phyloP scores from a whole-genome alignment of 805 yeast genomes.

The Yarrowia alimentaria region DNA sequence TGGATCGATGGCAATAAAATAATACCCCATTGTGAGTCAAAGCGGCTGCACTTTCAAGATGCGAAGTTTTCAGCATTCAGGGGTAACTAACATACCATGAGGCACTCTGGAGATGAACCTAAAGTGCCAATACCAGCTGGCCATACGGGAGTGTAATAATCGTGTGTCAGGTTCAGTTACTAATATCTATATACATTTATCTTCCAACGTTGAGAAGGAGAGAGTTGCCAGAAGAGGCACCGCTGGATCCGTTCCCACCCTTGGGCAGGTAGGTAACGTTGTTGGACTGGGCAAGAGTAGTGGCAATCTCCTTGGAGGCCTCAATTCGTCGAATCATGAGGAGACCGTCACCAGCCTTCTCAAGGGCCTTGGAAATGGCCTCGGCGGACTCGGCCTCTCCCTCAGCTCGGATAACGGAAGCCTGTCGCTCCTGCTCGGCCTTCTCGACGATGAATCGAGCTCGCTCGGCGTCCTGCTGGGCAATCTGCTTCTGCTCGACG shows the following conservation, averaged over 20 bases:
- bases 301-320: conserved; percentile 94
- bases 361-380: conserved; percentile 84
- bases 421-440: conserved; percentile 97
- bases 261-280: conserved; percentile 88
- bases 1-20: too few species aligned
- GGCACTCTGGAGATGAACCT: too few species aligned
- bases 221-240: conserved; percentile 37
- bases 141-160: too few species aligned
- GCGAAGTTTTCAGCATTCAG: too few species aligned
- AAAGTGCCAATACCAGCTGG: too few species aligned
- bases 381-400: conserved; percentile 99
- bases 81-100: too few species aligned
- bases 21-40: too few species aligned
- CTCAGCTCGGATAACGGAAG: conserved; percentile 92
- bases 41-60: too few species aligned
- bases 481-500: conserved; percentile 97
- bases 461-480: conserved; percentile 98
- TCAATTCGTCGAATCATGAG: conserved; percentile 91
- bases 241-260: conserved; percentile 43
- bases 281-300: conserved; percentile 74
- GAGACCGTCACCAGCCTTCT: conserved; percentile 94
- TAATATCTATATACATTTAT: conserved; percentile 30
- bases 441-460: conserved; percentile 90
- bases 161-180: conserved; percentile 12
- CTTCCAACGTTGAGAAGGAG: conserved; percentile 42